A percentile compares a stretch with the other conserved stretches of the same genome.
Conservation (phyloP, 1,139 yeast species). For the Sugiyamaella castrensis region DNA sequence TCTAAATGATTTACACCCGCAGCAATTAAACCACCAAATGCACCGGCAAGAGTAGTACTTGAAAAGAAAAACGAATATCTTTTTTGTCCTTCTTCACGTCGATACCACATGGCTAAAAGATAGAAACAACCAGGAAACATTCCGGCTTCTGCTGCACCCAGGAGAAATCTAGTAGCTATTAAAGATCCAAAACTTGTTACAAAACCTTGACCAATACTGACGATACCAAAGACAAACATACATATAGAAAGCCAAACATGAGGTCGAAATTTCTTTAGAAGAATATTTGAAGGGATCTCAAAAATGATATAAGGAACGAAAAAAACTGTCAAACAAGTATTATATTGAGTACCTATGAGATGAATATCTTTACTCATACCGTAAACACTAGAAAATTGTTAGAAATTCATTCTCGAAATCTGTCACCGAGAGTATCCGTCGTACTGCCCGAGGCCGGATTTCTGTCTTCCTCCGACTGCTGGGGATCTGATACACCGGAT, state of each 20-base stretch:
- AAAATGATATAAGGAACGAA: slow-evolving; percentile 68
- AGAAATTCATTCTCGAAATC: too few relatives aligned
- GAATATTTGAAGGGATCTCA: slow-evolving; percentile 65
- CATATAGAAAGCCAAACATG: slow-evolving; percentile 60
- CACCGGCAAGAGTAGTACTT: slow-evolving; percentile 73
- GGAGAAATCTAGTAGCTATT: slow-evolving; percentile 57
- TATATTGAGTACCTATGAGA: slow-evolving; percentile 58
- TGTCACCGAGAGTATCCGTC: too few relatives aligned
- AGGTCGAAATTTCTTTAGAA: slow-evolving; percentile 58
- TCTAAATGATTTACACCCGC: slow-evolving; percentile 54
- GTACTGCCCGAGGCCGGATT: too few relatives aligned
- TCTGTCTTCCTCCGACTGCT: too few relatives aligned
- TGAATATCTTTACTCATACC: slow-evolving; percentile 55
- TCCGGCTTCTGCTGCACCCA: slow-evolving; percentile 66
- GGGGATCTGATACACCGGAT: too few relatives aligned
- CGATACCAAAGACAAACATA: slow-evolving; percentile 59
- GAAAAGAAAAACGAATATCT: slow-evolving; percentile 66
- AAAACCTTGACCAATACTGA: slow-evolving; percentile 65
- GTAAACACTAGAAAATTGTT: slow-evolving; percentile 39
- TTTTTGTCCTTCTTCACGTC: slow-evolving; percentile 62
- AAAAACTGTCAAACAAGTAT: slow-evolving; percentile 58
- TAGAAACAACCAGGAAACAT: slow-evolving; percentile 74
- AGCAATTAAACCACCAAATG: slow-evolving; percentile 77
- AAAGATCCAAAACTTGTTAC: slow-evolving; percentile 57
- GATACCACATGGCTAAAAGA: slow-evolving; percentile 52